Conservation (phyloP, 1,284 basidiomycete genomes). For the Leccinum griseonigrum region DNA sequence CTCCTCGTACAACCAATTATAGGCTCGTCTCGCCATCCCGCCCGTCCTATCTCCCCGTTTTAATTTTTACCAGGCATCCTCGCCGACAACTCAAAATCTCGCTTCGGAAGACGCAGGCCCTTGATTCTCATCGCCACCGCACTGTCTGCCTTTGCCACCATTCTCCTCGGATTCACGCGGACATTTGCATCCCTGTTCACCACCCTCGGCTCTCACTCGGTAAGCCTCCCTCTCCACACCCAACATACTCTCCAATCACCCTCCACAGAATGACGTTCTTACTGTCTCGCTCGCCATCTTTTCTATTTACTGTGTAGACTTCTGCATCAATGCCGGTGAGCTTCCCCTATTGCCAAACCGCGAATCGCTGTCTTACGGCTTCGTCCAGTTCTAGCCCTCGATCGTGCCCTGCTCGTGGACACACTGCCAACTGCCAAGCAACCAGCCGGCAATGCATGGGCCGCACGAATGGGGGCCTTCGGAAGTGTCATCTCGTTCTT, state of each 20-base stretch:
- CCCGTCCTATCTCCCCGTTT: background rate
- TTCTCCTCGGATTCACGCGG: constrained; percentile 84
- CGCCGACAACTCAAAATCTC: constrained; percentile 85
- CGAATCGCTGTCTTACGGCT: constrained; percentile 1
- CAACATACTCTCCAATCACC: background rate
- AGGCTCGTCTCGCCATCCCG: constrained; percentile 37
- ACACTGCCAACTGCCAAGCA: constrained; percentile 69
- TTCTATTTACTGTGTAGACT: constrained; percentile 89
- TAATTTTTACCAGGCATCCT: constrained; percentile 53
- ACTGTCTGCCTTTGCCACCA: constrained; percentile 70
- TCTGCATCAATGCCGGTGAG: constrained; percentile 85
- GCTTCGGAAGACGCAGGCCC: constrained; percentile 80
- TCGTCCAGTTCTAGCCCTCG: constrained; percentile 70
- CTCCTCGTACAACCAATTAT: constrained; percentile 92
- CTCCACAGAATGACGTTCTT: constrained; percentile 54
- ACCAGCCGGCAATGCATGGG: constrained; percentile 92
- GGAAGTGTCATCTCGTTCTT: constrained; percentile 86
- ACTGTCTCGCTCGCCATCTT: constrained; percentile 81
- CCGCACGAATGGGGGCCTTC: constrained; percentile 81
- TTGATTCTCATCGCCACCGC: constrained; percentile 76
- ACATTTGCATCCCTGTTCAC: constrained; percentile 68
- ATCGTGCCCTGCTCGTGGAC: constrained; percentile 80
- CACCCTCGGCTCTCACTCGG: constrained; percentile 34
- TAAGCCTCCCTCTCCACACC: constrained; percentile 20
- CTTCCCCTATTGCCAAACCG: background rate